Base-by-base conservation (phyloP, 139 green algal genomes). In the Tetratostichococcus sp. region DNA sequence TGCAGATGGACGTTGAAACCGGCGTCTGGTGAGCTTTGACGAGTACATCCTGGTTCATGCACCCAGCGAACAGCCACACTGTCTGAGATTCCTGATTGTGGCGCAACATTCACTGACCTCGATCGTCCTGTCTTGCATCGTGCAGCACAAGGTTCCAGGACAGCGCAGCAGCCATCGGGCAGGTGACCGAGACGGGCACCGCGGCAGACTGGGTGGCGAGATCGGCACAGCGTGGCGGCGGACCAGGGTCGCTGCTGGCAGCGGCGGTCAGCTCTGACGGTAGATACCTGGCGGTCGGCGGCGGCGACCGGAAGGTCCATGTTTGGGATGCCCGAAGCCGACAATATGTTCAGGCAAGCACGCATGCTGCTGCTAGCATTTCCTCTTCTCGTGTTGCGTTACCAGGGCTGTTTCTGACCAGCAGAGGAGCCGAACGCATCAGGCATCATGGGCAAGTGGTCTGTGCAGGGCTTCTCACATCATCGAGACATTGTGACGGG, bases 281-380 rank as follows among this genome's bases (percentile, higher is more conserved):
- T 5, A 80, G 76, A 34, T 93, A 91, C 58, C 76, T 98, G 31
- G 94, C 89, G 6, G 89, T 89, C 3, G 94, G 87, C 0, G 94
- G 94, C 4, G 87, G 87, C 2, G 92, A 97, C 85, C 69, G 74
- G 0, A 80, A 79, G n/a, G 86, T 98, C 67, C 90, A 96, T 73
- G 74, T 98, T 30, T 98, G 91, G 85, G 94, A 98, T 43, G 82
- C 80, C 1, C 77, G 75, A 50, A 84, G 30, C 25, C 23, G 70
- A 71, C 68, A 82, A 43, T 75, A 80, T 26, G 19, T 91, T 11
- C 43, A 77, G 50, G 75, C 72, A 35, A n/a, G 70, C 39, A 21
- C n/a, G n/a, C n/a, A n/a, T n/a, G n/a, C n/a, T n/a, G n/a, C n/a
- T 35, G 6, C 67, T 17, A n/a, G n/a, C n/a, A n/a, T n/a, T n/a